Evolutionary conservation across 2,329 filamentous ascomycete species (phyloP), one percentile per base, ranked within the genome.

Genomic region (Chalaropsis ovoidea): DNA sequence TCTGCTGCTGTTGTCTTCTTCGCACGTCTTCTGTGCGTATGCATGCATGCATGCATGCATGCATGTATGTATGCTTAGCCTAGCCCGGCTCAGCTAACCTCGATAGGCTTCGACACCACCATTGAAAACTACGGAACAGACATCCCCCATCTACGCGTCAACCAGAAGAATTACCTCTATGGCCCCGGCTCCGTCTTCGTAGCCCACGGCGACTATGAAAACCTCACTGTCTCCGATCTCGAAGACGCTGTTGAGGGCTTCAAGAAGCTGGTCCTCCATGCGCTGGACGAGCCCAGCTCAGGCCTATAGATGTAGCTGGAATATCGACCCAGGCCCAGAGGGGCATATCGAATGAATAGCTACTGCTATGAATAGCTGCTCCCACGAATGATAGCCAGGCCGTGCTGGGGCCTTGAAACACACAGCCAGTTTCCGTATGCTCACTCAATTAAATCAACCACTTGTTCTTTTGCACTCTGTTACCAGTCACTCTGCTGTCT

Each of bases 41-140:
- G 24, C n/a, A 11, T 35, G 42, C n/a, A n/a, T n/a, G n/a, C n/a
- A n/a, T n/a, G n/a, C n/a, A n/a, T n/a, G n/a, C n/a, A n/a, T n/a
- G n/a, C 31, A 31, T 31, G 31, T n/a, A n/a, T 31, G 31, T 31
- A 31, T 31, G 31, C 31, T 31, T 2, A 31, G 31, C n/a, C n/a
- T n/a, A n/a, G n/a, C n/a, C n/a, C n/a, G n/a, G n/a, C 24, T 62
- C 8, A 27, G 31, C 42, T 56, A 54, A 47, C 7, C 3, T 11
- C 31, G 10, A 1, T 39, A 84, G 83, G 88, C 0, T 96, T 97
- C 69, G 85, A 94, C n/a, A 86, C 82, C 0, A 84, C 88, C 62
- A 86, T 88, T 0, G 89, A 92, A 58, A 96, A 95, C 73, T 97
- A 97, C 72, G 93, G 92, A 11, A 97, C 94, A 0, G 93, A 97